Percentiles rank a stretch among this genome's conserved stretches.
Conservation (phyloP, 257 asterid species). For the Paulownia fortunei region DNA sequence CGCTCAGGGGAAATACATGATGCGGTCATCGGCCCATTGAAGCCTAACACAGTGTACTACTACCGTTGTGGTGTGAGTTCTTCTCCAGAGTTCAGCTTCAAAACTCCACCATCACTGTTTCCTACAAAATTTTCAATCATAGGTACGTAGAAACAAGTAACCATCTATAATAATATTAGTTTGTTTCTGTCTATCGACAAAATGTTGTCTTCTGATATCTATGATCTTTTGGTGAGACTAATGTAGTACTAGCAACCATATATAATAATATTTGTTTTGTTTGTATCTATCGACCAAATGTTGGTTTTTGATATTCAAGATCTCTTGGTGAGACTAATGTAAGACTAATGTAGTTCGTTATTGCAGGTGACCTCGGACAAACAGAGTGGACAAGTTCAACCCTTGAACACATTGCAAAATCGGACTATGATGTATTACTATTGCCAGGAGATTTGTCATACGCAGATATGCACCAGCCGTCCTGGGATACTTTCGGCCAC, state of each 20-base stretch:
- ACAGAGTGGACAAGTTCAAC: conserved; percentile 78
- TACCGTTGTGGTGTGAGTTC: conserved; percentile 55
- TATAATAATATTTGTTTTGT: too few species aligned
- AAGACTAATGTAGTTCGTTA: neutral
- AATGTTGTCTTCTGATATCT: too few species aligned
- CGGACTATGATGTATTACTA: conserved; percentile 60
- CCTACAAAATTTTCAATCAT: conserved; percentile 62
- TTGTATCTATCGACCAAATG: too few species aligned
- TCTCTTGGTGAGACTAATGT: too few species aligned
- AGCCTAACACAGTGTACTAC: conserved; percentile 59
- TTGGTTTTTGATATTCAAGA: too few species aligned
- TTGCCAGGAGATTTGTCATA: conserved; percentile 83
- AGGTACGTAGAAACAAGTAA: conserved; percentile 39
- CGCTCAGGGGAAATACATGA: conserved; percentile 67
- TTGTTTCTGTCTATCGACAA: too few species aligned
- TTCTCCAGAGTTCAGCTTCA: conserved; percentile 54
- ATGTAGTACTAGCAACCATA: too few species aligned
- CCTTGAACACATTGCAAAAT: conserved; percentile 58
- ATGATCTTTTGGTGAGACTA: too few species aligned
- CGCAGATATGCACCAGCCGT: conserved; percentile 53
- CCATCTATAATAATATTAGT: too few species aligned
- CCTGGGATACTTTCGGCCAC: conserved; percentile 82
- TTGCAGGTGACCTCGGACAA: conserved; percentile 83
- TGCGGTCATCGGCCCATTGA: conserved; percentile 70
- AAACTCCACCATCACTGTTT: conserved; percentile 60